phyloP scores from a whole-genome alignment of 106 monocot species.

The Gastrodia elata region DNA sequence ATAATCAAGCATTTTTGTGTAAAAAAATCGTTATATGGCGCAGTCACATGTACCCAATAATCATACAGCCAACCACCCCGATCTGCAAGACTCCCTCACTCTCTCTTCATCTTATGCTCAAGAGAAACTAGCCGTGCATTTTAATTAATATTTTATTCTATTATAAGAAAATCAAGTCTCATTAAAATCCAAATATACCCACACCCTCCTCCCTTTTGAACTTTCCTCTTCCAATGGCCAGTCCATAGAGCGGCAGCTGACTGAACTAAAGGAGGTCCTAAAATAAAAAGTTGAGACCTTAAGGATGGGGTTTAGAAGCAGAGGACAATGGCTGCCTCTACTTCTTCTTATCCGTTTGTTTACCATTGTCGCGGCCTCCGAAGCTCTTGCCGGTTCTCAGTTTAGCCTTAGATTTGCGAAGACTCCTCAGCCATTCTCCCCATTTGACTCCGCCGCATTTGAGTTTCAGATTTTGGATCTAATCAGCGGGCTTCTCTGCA shows the following conservation, averaged over 20 bases:
- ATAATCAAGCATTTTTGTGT: no score
- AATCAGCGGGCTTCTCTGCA: constrained; percentile 20
- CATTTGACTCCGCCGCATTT: constrained; percentile 39
- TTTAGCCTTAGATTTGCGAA: constrained; percentile 19
- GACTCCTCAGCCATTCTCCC: constrained; percentile 28
- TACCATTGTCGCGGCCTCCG: not conserved
- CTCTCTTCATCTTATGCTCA: not conserved
- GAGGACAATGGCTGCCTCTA: constrained; percentile 14
- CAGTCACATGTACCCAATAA: constrained; percentile 30
- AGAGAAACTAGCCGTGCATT: not conserved
- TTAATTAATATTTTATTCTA: no score
- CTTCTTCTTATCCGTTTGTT: constrained; percentile 6
- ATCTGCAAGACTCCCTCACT: not conserved
- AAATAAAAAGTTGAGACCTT: not conserved
- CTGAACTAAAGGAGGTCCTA: no score
- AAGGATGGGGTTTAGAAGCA: constrained; percentile 17
- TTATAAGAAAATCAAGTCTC: no score
- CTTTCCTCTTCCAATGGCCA: not conserved
- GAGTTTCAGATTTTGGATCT: constrained; percentile 29
- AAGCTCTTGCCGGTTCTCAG: constrained; percentile 12
- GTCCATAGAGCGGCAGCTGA: no score
- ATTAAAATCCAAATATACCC: constrained; percentile 2
- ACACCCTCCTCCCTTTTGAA: not conserved
- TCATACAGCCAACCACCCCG: constrained; percentile 23
- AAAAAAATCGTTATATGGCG: no score